Evolutionary conservation across 495 filamentous ascomycete genomes (phyloP), one percentile per base, ranked within the genome.

Genomic region (Talaromyces borbonicus): DNA sequence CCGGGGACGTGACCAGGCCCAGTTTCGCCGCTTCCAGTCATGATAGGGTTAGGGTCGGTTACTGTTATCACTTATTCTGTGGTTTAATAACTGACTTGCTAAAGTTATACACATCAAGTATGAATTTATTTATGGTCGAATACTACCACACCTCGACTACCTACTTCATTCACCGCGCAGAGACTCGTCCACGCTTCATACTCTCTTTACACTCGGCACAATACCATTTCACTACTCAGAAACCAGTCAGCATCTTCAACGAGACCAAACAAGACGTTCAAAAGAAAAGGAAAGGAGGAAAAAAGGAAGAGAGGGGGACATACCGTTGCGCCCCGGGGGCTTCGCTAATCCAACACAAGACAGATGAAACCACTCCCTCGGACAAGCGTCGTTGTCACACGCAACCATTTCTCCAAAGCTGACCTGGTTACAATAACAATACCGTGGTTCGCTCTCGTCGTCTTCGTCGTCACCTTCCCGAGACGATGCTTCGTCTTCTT

Each of bases 321-420:
- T 66, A 90, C 87, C 76, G 69, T 87, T 93, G 49, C 79, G 78
- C 35, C 75, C 84, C 22, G 92, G 92, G 38, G 90, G 84, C 54
- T 84, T 85, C 42, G 79, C 85, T 60, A 98, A 58, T 44, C 87
- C 90, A 14, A 94, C 89, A 62, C 92, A 98, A 30, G 80, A 81
- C 32, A 98, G 60, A 73, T 98, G 92, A 68, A 97, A 98, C 92
- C 92, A 98, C 66, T 97, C 90, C 50, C 79, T 74, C 49, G 81
- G 75, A 66, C 92, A 98, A 20, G 73, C 75, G 41, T 90, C 85
- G 35, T 83, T 85, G 57, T 98, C 92, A 52, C 92, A 98, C n/a
- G 83, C 92, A 12, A 98, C 85, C 92, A 98, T 98, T 65, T 94
- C 86, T 16, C 92, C 92, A 56, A 95, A 98, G 56, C 85, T 92